Conservation (phyloP, 2,329 filamentous ascomycete species). For the Diaporthe capsici region DNA sequence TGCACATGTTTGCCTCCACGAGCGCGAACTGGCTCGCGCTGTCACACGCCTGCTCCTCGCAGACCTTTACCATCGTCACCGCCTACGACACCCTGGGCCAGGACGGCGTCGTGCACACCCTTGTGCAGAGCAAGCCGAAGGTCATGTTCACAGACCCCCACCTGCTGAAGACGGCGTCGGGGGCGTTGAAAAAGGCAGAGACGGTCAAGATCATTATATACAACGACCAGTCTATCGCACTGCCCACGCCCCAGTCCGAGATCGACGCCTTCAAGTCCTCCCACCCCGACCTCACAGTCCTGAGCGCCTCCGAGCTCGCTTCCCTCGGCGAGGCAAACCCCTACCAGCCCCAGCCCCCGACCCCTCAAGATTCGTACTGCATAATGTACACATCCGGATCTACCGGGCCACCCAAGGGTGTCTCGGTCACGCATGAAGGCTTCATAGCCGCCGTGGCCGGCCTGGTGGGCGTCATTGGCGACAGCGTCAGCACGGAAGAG, state of each 20-base stretch:
- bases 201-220: slow-evolving; percentile 73
- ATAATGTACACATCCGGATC: slow-evolving; percentile 91
- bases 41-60: slow-evolving; percentile 82
- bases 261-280: slow-evolving; percentile 69
- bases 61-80: slow-evolving; percentile 92
- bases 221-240: slow-evolving; percentile 65
- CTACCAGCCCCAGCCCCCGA: slow-evolving; percentile 78
- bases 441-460: slow-evolving; percentile 89
- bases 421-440: slow-evolving; percentile 83
- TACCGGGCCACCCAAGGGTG: slow-evolving; percentile 91
- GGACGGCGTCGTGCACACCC: slow-evolving; percentile 86
- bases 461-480: slow-evolving; percentile 82
- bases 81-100: slow-evolving; percentile 94
- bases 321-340: slow-evolving; percentile 76
- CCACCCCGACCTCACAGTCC: slow-evolving; percentile 66
- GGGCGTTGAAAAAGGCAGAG: slow-evolving; percentile 69
- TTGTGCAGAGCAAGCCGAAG: slow-evolving; percentile 83
- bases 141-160: slow-evolving; percentile 91
- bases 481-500: slow-evolving; percentile 83
- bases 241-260: slow-evolving; percentile 66
- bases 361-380: slow-evolving; percentile 84
- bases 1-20: slow-evolving; percentile 90
- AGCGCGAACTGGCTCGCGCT: slow-evolving; percentile 88
- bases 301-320: slow-evolving; percentile 69
- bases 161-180: slow-evolving; percentile 73